Conservation (phyloP, 257 asterid genomes). For the Leptodermis oblonga region DNA sequence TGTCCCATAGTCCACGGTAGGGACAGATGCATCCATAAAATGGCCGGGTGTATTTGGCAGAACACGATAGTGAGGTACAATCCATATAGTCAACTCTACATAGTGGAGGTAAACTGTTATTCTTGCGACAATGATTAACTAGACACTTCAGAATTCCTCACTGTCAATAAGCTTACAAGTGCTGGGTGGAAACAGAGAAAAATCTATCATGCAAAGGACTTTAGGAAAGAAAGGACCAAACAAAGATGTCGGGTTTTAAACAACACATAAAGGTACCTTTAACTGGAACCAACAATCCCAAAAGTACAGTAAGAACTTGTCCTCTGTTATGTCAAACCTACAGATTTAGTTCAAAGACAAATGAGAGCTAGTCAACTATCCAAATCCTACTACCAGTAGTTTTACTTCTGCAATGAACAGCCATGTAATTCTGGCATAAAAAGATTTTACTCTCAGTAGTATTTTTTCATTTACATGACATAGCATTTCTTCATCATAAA, state of each 20-base stretch:
- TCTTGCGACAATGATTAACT: background rate
- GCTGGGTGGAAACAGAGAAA: background rate
- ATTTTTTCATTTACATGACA: background rate
- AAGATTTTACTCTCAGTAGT: background rate
- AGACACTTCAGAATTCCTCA: background rate
- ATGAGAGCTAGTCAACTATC: background rate
- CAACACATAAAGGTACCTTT: slow-evolving; percentile 41
- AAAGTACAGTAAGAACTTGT: slow-evolving; percentile 68
- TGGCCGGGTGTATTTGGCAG: background rate
- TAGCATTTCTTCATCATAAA: background rate
- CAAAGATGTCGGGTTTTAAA: slow-evolving; percentile 4
- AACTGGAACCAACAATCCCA: slow-evolving; percentile 85
- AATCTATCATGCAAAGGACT: background rate
- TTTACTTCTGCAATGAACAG: background rate
- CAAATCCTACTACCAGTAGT: background rate
- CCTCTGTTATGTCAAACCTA: slow-evolving; percentile 83
- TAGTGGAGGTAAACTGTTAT: background rate
- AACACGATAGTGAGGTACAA: background rate
- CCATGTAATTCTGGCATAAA: slow-evolving; percentile 7
- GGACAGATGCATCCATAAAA: background rate
- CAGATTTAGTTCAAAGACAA: slow-evolving; percentile 25
- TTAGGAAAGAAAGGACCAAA: background rate
- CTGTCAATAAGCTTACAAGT: background rate
- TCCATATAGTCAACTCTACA: background rate
- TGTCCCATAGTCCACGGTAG: background rate